Percentiles rank a stretch among this genome's conserved stretches.
phyloP scores from a whole-genome alignment of 306 rosid genomes.

The Adenanthera pavonina region DNA sequence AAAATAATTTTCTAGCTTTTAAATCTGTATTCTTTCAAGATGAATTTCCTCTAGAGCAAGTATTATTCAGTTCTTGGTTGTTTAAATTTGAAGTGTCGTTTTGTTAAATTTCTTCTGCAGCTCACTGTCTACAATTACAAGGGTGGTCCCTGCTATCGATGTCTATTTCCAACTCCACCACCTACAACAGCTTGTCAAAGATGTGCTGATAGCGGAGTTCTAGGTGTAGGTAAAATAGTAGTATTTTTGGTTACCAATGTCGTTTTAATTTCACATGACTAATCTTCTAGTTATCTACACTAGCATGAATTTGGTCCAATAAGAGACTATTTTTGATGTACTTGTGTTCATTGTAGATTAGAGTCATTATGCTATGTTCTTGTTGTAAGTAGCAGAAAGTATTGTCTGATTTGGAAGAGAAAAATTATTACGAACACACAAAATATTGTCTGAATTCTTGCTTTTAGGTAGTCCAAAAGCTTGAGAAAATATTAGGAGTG shows the following conservation, averaged over 20 bases:
- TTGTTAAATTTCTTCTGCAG: conserved; percentile 51
- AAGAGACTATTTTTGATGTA: neutral
- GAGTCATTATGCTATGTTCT: neutral
- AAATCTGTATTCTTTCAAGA: conserved; percentile 5
- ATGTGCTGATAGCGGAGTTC: conserved; percentile 92
- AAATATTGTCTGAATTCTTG: neutral
- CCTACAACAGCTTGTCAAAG: conserved; percentile 97
- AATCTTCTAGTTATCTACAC: conserved; percentile 12
- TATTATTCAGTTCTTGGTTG: conserved; percentile 1
- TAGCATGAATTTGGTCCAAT: neutral
- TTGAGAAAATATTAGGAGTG: neutral
- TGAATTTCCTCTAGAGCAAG: conserved; percentile 6
- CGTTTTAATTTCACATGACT: conserved; percentile 13
- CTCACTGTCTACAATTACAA: conserved; percentile 91
- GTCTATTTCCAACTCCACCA: conserved; percentile 93
- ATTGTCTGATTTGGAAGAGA: neutral
- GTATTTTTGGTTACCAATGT: conserved; percentile 17
- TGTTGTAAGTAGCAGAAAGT: neutral
- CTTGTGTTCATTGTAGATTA: neutral
- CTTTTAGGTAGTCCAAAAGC: neutral
- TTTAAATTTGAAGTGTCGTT: conserved; percentile 10
- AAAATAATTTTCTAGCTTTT: conserved; percentile 9
- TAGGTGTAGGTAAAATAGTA: conserved; percentile 79
- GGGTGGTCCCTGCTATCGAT: conserved; percentile 91
- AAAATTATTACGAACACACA: neutral